phyloP scores from a whole-genome alignment of 768 basidiomycete genomes.

The Trametes villosa region DNA sequence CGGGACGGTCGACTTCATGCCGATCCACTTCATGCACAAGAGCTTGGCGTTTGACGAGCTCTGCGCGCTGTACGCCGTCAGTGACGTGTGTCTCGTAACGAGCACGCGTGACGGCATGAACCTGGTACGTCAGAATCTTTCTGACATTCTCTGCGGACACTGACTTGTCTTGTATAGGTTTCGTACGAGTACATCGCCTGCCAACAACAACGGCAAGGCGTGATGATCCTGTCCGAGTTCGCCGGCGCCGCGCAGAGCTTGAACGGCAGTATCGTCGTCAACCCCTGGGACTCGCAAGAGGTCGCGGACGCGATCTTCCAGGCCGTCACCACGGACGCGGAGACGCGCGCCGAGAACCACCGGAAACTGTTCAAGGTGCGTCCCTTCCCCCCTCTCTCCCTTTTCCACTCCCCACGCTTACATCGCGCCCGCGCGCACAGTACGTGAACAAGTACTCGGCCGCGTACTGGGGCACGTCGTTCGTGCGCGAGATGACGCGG shows the following conservation, averaged over 20 bases:
- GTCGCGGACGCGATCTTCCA: constrained; percentile 97
- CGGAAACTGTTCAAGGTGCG: constrained; percentile 86
- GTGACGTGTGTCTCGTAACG: constrained; percentile 94
- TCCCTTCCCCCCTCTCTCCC: constrained; percentile 4
- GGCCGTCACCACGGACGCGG: constrained; percentile 87
- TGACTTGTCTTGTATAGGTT: constrained; percentile 57
- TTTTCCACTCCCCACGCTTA: not conserved
- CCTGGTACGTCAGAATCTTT: constrained; percentile 60
- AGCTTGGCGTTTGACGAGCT: constrained; percentile 91
- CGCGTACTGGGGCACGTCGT: constrained; percentile 90
- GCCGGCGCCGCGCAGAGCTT: constrained; percentile 96
- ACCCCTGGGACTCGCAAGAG: constrained; percentile 99
- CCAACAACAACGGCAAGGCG: constrained; percentile 90
- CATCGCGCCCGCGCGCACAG: constrained; percentile 23
- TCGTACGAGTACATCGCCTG: constrained; percentile 99
- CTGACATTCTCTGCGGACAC: constrained; percentile 29
- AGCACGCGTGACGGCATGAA: constrained; percentile 99
- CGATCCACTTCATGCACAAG: constrained; percentile 99
- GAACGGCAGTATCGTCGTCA: constrained; percentile 96
- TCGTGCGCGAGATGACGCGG: constrained; percentile 82
- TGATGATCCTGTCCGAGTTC: constrained; percentile 98
- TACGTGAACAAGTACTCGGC: constrained; percentile 96
- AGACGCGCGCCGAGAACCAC: constrained; percentile 89
- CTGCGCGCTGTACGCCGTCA: constrained; percentile 95
- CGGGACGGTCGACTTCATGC: constrained; percentile 99